Base-by-base conservation (phyloP, 1,284 basidiomycete species). In the Trametes hirsuta region DNA sequence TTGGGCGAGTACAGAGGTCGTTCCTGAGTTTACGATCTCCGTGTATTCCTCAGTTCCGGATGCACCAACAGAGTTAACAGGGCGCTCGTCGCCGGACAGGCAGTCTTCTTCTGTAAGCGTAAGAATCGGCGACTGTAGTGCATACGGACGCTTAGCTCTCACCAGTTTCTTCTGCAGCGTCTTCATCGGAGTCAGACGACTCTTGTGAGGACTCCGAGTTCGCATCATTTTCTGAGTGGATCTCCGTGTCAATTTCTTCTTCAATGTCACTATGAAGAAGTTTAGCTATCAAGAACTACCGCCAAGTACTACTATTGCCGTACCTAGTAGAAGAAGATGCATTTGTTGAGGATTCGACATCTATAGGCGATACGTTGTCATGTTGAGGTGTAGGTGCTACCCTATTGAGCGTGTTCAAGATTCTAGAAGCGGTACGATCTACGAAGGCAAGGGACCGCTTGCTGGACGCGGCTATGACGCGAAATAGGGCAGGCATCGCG, bases 401-500 rank as follows among this genome's bases (percentile, higher is more conserved):
- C 12, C n/a, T 57, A 3, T 34, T 41, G 22, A 57, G 44, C 21
- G 48, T 46, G 35, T 21, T 44, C n/a, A 57, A 22, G 25, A 57
- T 4, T 18, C 35, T 21, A 8, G 55, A 57, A 4, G 55, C 36
- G 1, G 55, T 35, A 9, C 41, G 24, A 11, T 47, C 47, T 8
- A 55, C 24, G 34, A 51, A 34, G 15, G 48, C 21, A 21, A 50
- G 42, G 15, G 41, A 34, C 25, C 21, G 47, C 22, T 45, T 30
- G 41, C 55, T 36, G 21, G 46, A 14, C 8, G 30, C 24, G 37
- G 55, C 24, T 21, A 46, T 36, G 15, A 34, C 15, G 41, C 48
- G 30, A 41, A 57, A 49, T 24, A 57, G 15, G 35, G 22, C 34
- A 47, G 55, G 35, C 55, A 57, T 57, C 34, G 36, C 10, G 15